phyloP scores from a whole-genome alignment of 1,139 yeast species.

The Pichia sp. region DNA sequence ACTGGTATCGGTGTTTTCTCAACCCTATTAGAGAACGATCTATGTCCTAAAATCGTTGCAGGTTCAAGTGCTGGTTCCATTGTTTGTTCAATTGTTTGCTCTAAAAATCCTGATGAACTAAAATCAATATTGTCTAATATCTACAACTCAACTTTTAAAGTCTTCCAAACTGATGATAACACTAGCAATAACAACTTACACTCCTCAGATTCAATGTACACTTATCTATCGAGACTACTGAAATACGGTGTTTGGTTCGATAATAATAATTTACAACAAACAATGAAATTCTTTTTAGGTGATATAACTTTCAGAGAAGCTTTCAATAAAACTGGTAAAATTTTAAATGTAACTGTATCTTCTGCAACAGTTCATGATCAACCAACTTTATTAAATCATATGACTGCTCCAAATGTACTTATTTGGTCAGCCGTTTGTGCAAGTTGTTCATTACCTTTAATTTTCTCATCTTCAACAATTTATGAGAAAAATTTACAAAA shows the following conservation, averaged over 20 bases:
- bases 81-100: slow-evolving; percentile 81
- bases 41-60: slow-evolving; percentile 83
- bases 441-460: slow-evolving; percentile 87
- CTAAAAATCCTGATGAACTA: slow-evolving; percentile 71
- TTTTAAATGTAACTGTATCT: slow-evolving; percentile 63
- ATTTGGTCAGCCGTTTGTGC: slow-evolving; percentile 92
- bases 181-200: too few species aligned
- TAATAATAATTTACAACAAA: slow-evolving; percentile 57
- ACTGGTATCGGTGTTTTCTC: slow-evolving; percentile 89
- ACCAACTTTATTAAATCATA: slow-evolving; percentile 76
- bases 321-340: slow-evolving; percentile 51
- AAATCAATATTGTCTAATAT: slow-evolving; percentile 47
- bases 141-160: slow-evolving; percentile 54
- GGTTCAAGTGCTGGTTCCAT: slow-evolving; percentile 97
- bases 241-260: slow-evolving; percentile 89
- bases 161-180: slow-evolving; percentile 52
- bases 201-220: slow-evolving; percentile 37
- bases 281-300: slow-evolving; percentile 78
- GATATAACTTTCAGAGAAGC: slow-evolving; percentile 70
- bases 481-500: slow-evolving; percentile 76
- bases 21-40: slow-evolving; percentile 62
- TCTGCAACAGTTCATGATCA: slow-evolving; percentile 70
- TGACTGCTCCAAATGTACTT: slow-evolving; percentile 90
- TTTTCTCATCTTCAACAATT: slow-evolving; percentile 79
- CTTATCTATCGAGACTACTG: slow-evolving; percentile 52